Evolutionary conservation across 306 rosid genomes (phyloP), one percentile per base, ranked within the genome.

Genomic region (Medicago arabica): DNA sequence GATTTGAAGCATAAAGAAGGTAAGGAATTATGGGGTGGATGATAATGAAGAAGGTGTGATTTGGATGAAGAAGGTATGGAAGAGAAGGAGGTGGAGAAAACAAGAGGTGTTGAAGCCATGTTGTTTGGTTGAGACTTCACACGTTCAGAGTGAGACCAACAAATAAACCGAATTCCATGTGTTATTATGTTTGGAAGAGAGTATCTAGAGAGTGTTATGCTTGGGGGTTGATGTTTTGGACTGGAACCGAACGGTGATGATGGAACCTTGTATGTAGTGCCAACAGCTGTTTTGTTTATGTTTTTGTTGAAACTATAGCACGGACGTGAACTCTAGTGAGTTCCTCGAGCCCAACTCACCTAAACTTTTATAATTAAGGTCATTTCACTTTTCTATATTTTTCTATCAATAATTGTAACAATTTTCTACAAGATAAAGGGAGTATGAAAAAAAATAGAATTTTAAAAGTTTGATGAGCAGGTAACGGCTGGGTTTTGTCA

Each of bases 21-120:
- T 1, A 31, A 8, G n/a, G 81, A 16, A 25, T 23, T 7, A 9
- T 10, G 55, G 28, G 72, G 68, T 63, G 59, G 63, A 18, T 23
- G 58, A 51, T 28, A 55, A 36, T 17, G 64, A 57, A 17, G 63
- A 38, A 18, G 54, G 2, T 41, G 69, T 60, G 46, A 18, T 69
- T 58, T 25, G 23, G n/a, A 3, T 74, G 25, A 3, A 70, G 39
- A 49, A 67, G 23, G 71, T 10, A 34, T 17, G 28, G 74, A 76
- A 75, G 84, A 75, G 81, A 84, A 64, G 9, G 66, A 54, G 53
- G 44, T 66, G 4, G 89, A 79, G 34, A 87, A 75, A 36, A 69
- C 54, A 16, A 79, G 72, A 16, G 83, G 28, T 54, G 90, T 61
- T 61, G 67, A 7, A 61, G 81, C 83, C 89, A 89, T 86, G 72